Percentiles rank a stretch among this genome's conserved stretches.
Evolutionary conservation across 139 green algal species (phyloP).

Genomic region (Chlamydomonas sphaeroides): DNA sequence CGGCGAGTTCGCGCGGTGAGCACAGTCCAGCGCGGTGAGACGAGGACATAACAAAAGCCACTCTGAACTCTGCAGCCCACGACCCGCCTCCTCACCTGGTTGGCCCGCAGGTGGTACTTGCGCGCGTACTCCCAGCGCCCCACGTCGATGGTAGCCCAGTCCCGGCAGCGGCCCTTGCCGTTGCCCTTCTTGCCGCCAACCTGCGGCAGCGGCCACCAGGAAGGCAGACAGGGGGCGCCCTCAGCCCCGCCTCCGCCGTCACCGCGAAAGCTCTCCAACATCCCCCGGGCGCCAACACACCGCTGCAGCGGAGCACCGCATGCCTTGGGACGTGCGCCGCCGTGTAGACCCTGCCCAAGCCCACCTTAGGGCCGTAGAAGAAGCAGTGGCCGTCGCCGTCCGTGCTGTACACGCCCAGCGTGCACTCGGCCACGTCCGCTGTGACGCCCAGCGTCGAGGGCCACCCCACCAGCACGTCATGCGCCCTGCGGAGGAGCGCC

Average conservation of each 20-base stretch:
- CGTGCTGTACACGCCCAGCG: conserved; percentile 48
- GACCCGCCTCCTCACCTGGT: conserved; percentile 13
- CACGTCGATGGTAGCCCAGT: conserved; percentile 32
- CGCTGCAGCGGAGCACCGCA: too few species aligned
- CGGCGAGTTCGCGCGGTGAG: too few species aligned
- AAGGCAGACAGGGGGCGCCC: too few species aligned
- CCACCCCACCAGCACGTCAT: conserved; percentile 38
- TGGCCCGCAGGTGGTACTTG: conserved; percentile 53
- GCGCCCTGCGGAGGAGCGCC: conserved; percentile 2
- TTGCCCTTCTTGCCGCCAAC: background rate
- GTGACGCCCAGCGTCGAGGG: background rate
- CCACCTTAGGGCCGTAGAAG: conserved; percentile 50
- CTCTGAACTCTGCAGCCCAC: too few species aligned
- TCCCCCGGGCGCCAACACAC: too few species aligned
- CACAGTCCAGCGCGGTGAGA: too few species aligned
- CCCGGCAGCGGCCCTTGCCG: background rate
- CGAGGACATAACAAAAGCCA: too few species aligned
- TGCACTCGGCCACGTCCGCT: background rate
- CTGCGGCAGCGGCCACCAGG: background rate
- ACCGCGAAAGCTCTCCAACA: too few species aligned
- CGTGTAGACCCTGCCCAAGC: too few species aligned
- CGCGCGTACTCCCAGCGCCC: conserved; percentile 43
- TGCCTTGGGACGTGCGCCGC: too few species aligned
- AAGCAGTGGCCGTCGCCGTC: conserved; percentile 54
- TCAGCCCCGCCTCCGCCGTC: too few species aligned